Conservation (phyloP, 1,284 basidiomycete species). For the Tremellales sp. region DNA sequence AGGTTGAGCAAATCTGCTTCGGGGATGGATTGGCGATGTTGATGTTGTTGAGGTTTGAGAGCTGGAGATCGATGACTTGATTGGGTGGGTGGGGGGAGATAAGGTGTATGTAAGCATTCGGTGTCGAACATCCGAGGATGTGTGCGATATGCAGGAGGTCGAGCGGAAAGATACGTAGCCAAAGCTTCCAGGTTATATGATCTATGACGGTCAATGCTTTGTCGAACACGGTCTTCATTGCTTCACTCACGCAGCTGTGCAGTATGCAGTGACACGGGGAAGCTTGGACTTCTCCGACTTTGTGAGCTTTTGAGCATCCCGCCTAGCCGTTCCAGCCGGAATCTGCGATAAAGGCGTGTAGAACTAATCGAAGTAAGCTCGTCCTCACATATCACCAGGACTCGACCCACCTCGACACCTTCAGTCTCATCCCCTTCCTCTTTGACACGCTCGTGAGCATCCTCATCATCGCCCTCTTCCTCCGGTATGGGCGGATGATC, state of each 20-base stretch:
- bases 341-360: conserved; percentile 88
- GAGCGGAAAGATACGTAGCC: conserved; percentile 80
- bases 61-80: conserved; percentile 25
- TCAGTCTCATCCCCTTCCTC: conserved; percentile 48
- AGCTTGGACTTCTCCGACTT: conserved; percentile 91
- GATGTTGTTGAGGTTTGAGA: conserved; percentile 30
- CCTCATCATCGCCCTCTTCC: conserved; percentile 55
- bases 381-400: not conserved
- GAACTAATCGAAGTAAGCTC: conserved; percentile 53
- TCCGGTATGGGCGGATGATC: conserved; percentile 56
- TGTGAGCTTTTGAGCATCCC: conserved; percentile 82
- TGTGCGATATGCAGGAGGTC: conserved; percentile 74
- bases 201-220: too few species aligned
- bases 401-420: conserved; percentile 60
- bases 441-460: conserved; percentile 20
- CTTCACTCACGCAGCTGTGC: conserved; percentile 76
- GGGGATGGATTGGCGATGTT: conserved; percentile 22
- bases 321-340: conserved; percentile 85
- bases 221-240: too few species aligned
- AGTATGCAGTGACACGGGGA: conserved; percentile 92
- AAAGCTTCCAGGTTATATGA: conserved; percentile 84
- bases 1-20: conserved; percentile 45
- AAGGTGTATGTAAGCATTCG: conserved; percentile 47
- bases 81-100: conserved; percentile 38
- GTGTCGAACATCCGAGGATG: conserved; percentile 60